Evolutionary conservation across 2,329 filamentous ascomycete species (phyloP).

Genomic region (Cordyceps fumosorosea): DNA sequence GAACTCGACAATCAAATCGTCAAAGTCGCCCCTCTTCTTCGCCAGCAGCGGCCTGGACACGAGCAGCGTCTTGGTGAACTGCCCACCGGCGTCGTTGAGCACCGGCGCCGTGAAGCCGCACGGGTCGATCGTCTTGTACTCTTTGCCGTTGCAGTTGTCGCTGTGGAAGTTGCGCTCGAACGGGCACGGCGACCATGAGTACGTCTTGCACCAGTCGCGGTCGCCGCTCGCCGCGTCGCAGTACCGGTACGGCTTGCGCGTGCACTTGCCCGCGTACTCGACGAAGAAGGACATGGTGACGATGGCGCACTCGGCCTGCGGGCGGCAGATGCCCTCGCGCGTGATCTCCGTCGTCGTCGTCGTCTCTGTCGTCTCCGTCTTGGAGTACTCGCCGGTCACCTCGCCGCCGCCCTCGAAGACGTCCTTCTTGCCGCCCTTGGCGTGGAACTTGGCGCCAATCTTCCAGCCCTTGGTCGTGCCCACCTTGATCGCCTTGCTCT

Average conservation of each 20-base stretch:
- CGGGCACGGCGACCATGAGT: neutral
- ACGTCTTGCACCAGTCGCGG: neutral
- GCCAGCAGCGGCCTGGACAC: neutral
- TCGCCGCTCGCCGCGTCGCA: neutral
- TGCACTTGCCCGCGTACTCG: neutral
- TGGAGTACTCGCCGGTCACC: neutral
- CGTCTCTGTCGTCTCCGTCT: neutral
- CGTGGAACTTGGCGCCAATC: neutral
- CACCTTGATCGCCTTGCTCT: neutral
- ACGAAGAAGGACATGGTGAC: neutral
- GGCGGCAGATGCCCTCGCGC: neutral
- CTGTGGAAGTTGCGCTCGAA: neutral
- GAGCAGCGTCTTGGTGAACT: neutral
- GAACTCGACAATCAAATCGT: neutral
- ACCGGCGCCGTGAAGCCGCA: neutral
- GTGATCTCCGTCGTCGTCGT: neutral
- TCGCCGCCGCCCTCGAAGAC: neutral
- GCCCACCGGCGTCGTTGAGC: neutral
- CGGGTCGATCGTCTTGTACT: neutral
- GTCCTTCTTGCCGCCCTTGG: neutral
- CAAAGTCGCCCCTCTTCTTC: neutral
- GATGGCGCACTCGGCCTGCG: neutral
- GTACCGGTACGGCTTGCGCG: neutral
- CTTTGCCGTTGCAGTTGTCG: neutral
- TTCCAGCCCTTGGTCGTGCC: neutral